A percentile compares a stretch with the other conserved stretches of the same genome.
Evolutionary conservation across 1,139 yeast species (phyloP).

Genomic region (Suhomyces kunorum): DNA sequence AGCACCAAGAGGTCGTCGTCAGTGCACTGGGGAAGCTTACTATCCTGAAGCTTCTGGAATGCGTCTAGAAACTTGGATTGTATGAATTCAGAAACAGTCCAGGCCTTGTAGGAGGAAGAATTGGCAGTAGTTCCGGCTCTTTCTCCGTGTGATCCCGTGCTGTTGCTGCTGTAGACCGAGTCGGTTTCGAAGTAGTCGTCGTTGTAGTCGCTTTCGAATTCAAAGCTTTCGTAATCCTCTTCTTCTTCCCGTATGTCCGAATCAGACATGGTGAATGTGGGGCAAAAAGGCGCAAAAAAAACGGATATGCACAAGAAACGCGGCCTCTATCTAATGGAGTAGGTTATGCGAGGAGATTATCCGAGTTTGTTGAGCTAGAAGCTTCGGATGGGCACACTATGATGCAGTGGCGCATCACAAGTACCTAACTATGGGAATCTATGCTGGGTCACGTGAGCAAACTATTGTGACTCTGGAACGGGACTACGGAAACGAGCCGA

Average conservation of each 20-base stretch:
- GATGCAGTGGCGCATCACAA: too few species aligned
- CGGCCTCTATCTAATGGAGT: too few species aligned
- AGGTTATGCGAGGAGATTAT: too few species aligned
- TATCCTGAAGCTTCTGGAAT: constrained; percentile 22
- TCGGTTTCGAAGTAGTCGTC: constrained; percentile 11
- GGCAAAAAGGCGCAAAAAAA: neutral
- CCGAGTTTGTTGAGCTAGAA: too few species aligned
- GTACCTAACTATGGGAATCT: too few species aligned
- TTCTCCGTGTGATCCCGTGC: constrained; percentile 6
- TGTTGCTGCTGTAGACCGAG: constrained; percentile 7
- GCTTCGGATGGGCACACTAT: too few species aligned
- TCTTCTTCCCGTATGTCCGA: constrained; percentile 3
- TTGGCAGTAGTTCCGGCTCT: neutral
- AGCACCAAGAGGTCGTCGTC: constrained; percentile 50
- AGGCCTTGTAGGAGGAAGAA: constrained; percentile 19
- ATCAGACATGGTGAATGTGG: constrained; percentile 9
- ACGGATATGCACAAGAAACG: too few species aligned
- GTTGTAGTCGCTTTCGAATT: constrained; percentile 17
- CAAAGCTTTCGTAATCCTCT: constrained; percentile 13
- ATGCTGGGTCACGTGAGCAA: too few species aligned
- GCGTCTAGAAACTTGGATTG: constrained; percentile 20
- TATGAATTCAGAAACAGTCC: constrained; percentile 32
- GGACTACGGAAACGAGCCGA: too few species aligned
- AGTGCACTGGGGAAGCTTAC: constrained; percentile 33
- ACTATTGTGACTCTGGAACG: too few species aligned